A percentile compares a stretch with the other conserved stretches of the same genome.
Conservation (phyloP, 2,329 filamentous ascomycete species). For the Microsporum audouinii region DNA sequence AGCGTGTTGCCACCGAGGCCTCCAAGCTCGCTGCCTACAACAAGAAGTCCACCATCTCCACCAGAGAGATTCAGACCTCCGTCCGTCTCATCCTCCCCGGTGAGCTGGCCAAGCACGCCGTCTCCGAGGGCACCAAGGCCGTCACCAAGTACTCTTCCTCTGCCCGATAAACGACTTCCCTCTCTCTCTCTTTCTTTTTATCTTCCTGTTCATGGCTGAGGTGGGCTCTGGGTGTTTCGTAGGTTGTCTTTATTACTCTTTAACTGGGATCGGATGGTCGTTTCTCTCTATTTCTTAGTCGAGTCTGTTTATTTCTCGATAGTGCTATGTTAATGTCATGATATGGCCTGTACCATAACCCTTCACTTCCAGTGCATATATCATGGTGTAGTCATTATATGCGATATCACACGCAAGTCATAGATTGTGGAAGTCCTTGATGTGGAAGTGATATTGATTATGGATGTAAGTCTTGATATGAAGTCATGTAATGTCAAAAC, state of each 20-base stretch:
- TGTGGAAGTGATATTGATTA: neutral
- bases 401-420: no score
- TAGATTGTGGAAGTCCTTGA: no score
- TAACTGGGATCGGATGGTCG: neutral
- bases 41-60: slow-evolving; percentile 99
- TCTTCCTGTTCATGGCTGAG: slow-evolving; percentile 31
- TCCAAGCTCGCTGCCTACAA: slow-evolving; percentile 99
- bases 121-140: slow-evolving; percentile 98
- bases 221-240: slow-evolving; percentile 23
- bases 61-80: slow-evolving; percentile 98
- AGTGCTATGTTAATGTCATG: neutral
- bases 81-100: slow-evolving; percentile 95
- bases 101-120: slow-evolving; percentile 98
- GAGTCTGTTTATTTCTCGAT: neutral
- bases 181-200: slow-evolving; percentile 31
- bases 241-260: slow-evolving; percentile 25
- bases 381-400: no score
- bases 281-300: neutral
- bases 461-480: neutral
- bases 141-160: slow-evolving; percentile 99
- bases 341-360: neutral
- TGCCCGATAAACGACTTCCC: slow-evolving; percentile 65
- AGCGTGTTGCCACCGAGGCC: slow-evolving; percentile 96
- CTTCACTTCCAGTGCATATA: neutral
- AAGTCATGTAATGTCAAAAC: neutral